Conservation (phyloP, 2,329 filamentous ascomycete species). For the Diplocarpon rosae region DNA sequence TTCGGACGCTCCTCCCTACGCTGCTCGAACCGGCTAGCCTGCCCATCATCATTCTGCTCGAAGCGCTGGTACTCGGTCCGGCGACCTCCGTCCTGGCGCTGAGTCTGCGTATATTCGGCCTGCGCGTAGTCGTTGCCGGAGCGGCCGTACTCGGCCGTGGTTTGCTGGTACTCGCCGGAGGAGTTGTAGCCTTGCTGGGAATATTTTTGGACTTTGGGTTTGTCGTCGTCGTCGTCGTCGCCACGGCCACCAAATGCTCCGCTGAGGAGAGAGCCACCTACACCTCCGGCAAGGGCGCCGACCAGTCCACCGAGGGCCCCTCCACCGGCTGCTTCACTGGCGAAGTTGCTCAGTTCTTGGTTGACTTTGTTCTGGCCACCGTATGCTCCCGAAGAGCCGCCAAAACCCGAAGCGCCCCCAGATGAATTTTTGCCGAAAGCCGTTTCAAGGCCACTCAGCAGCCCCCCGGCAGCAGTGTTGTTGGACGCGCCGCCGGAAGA, state of each 20-base stretch:
- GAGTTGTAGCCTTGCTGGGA: conserved; percentile 27
- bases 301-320: conserved; percentile 60
- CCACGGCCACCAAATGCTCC: conserved; percentile 39
- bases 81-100: conserved; percentile 45
- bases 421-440: conserved; percentile 25
- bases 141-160: conserved; percentile 49
- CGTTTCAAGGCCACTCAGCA: conserved; percentile 47
- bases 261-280: conserved; percentile 56
- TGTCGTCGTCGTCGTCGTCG: conserved; percentile 28
- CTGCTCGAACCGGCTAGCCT: conserved; percentile 48
- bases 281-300: conserved; percentile 53
- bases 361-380: conserved; percentile 18
- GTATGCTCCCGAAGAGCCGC: conserved; percentile 6
- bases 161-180: conserved; percentile 46
- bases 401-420: conserved; percentile 17
- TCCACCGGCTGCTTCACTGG: conserved; percentile 49
- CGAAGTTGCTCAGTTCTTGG: conserved; percentile 37
- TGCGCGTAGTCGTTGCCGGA: conserved; percentile 28
- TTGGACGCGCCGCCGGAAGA: conserved; percentile 37
- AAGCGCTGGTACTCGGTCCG: conserved; percentile 50
- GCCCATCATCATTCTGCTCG: conserved; percentile 35
- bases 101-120: conserved; percentile 37
- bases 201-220: conserved; percentile 41
- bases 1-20: conserved; percentile 41
- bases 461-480: conserved; percentile 42